phyloP scores from a whole-genome alignment of 2,329 filamentous ascomycete species.

The Aspergillus jensenii region DNA sequence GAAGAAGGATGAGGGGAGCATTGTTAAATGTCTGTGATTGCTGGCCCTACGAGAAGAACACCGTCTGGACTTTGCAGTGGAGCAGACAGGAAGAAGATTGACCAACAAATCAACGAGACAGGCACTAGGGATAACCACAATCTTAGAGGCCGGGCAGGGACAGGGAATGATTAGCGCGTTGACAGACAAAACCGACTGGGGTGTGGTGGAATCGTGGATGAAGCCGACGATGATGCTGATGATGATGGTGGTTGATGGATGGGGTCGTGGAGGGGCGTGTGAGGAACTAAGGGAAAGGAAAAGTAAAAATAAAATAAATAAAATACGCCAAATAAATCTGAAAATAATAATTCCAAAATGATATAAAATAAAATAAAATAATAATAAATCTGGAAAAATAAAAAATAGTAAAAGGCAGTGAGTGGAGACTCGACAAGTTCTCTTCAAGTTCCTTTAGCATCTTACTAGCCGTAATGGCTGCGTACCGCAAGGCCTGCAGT shows the following conservation, averaged over 20 bases:
- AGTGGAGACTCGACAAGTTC: background rate
- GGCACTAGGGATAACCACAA: constrained; percentile 9
- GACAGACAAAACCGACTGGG: constrained; percentile 20
- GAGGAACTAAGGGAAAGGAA: constrained; percentile 11
- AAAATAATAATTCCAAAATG: background rate
- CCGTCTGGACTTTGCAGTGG: constrained; percentile 18
- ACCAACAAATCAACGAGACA: constrained; percentile 14
- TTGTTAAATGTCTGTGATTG: constrained; percentile 30
- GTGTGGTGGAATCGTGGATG: constrained; percentile 16
- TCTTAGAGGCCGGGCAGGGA: constrained; percentile 18
- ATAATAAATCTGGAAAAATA: background rate
- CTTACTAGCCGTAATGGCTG: background rate
- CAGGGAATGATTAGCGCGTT: constrained; percentile 12
- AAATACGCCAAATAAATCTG: constrained; percentile 3
- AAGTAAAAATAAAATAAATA: constrained; percentile 8
- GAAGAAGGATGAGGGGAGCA: constrained; percentile 20
- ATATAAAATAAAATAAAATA: background rate
- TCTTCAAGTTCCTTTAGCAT: constrained; percentile 5
- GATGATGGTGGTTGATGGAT: constrained; percentile 11
- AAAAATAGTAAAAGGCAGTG: background rate
- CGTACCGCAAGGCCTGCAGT: background rate
- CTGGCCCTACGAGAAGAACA: constrained; percentile 25
- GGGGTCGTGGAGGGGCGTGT: constrained; percentile 6
- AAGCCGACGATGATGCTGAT: constrained; percentile 20
- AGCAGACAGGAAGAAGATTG: constrained; percentile 16